Evolutionary conservation across 2,329 filamentous ascomycete genomes (phyloP), one percentile per base, ranked within the genome.

Genomic region (Beauveria varroae): DNA sequence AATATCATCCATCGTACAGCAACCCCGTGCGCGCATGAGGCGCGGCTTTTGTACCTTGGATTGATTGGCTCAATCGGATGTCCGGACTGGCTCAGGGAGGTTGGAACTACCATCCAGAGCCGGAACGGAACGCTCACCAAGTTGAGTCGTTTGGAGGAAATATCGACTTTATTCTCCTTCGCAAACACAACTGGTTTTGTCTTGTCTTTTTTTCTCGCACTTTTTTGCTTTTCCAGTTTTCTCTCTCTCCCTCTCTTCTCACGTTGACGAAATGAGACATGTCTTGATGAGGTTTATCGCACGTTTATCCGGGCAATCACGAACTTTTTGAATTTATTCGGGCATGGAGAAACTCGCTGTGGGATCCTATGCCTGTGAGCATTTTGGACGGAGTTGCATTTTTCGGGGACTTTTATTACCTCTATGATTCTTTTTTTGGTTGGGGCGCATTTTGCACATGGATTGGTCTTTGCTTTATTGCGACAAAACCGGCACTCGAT

Each of bases 231-330:
- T 64, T 34, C 30, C 14, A 14, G 0, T 14, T 34, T 2, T 34
- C 12, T 34, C 30, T 34, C 5, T 34, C 5, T 34, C 30, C 14
- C 24, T 24, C 24, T 37, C 28, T 22, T 10, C 40, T 63, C 57
- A 30, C 51, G 34, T 60, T 66, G 51, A 70, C 65, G 69, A 71
- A 69, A 70, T 65, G 67, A 69, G 65, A 72, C 65, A 66, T 70
- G 68, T 70, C 66, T 71, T 73, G 69, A 70, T 65, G 71, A 72
- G 67, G 24, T 12, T 49, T 30, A 26, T 57, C 50, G 37, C 41
- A 61, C 37, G 51, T 40, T 43, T 28, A 51, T 8, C 6, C 49
- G 30, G 18, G 37, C n/a, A 16, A 22, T 30, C 26, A 50, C 47
- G 54, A 43, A 44, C 14, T 50, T 50, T n/a, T 61, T 55, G 50